Percentiles rank a stretch among this genome's conserved stretches.
These are phyloP conservation scores for Ballota nigra DNA, from an alignment of 257 asterid genomes.

Conservation along the genomic window DNA sequence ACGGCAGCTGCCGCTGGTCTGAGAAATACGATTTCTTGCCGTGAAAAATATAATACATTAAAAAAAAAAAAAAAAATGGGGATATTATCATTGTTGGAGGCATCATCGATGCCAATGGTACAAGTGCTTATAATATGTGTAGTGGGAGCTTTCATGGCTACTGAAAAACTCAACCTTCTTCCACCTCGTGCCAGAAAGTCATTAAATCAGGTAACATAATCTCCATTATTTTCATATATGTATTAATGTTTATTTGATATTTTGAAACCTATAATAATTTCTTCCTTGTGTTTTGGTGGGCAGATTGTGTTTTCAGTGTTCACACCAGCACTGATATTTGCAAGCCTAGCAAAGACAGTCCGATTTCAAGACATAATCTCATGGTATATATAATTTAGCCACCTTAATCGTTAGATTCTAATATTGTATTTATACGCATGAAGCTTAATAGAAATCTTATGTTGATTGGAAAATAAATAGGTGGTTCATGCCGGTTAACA, in stretches of 20 bases:
- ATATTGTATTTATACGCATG: no score
- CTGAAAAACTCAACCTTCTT: conserved; percentile 67
- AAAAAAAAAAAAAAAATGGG: conserved; percentile 49
- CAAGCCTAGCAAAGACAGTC: conserved; percentile 62
- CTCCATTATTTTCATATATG: no score
- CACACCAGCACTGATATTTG: conserved; percentile 67
- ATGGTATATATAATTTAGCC: conserved; percentile 37
- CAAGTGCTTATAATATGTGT: conserved; percentile 64
- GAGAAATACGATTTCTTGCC: neutral
- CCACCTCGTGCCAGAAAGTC: conserved; percentile 62
- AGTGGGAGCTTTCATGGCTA: conserved; percentile 83
- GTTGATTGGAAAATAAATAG: conserved; percentile 24
- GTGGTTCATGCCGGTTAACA: conserved; percentile 95
- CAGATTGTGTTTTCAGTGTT: conserved; percentile 69
- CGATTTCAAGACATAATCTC: conserved; percentile 60
- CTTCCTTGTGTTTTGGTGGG: neutral
- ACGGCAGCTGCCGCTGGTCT: neutral
- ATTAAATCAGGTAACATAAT: conserved; percentile 50
- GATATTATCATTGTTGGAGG: conserved; percentile 58
- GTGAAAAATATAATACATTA: neutral
- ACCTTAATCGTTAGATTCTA: no score
- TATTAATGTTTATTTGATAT: no score
- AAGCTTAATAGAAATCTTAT: no score
- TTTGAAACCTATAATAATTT: neutral
- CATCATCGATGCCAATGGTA: conserved; percentile 85